phyloP scores from a whole-genome alignment of 441 rosid species.

The Raphanus hybrid region DNA sequence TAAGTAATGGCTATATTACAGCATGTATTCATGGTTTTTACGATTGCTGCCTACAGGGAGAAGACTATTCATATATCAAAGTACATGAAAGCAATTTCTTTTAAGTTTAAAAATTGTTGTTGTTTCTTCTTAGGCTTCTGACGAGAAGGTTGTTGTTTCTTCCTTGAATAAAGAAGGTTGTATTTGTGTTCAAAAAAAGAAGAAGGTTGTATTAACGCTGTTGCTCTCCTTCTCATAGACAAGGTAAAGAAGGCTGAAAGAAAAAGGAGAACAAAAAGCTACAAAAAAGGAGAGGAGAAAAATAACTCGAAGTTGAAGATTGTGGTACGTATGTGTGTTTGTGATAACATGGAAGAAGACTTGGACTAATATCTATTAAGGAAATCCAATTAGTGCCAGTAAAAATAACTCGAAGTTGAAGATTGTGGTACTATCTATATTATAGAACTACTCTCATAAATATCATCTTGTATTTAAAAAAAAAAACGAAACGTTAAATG shows the following conservation, averaged over 20 bases:
- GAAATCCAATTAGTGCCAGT: neutral
- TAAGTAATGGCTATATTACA: neutral
- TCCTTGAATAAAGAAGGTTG: neutral
- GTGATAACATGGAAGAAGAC: neutral
- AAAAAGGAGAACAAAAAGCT: neutral
- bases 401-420: too few species aligned
- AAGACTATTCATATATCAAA: neutral
- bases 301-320: neutral
- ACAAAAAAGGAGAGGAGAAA: neutral
- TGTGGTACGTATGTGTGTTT: neutral
- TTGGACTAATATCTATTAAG: neutral
- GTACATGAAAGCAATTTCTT: neutral
- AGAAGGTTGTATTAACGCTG: neutral
- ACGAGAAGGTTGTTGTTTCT: neutral
- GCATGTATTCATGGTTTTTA: neutral
- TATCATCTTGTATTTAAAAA: neutral
- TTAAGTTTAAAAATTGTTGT: neutral
- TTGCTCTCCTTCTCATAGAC: neutral
- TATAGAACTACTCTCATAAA: neutral
- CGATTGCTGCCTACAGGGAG: neutral
- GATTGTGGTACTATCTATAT: too few species aligned
- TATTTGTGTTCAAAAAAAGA: neutral
- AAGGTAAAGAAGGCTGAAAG: neutral
- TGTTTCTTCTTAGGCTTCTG: neutral
- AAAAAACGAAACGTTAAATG: neutral